Evolutionary conservation across 2,329 filamentous ascomycete species (phyloP), one percentile per base, ranked within the genome.

Genomic region (Fusarium nodosum): DNA sequence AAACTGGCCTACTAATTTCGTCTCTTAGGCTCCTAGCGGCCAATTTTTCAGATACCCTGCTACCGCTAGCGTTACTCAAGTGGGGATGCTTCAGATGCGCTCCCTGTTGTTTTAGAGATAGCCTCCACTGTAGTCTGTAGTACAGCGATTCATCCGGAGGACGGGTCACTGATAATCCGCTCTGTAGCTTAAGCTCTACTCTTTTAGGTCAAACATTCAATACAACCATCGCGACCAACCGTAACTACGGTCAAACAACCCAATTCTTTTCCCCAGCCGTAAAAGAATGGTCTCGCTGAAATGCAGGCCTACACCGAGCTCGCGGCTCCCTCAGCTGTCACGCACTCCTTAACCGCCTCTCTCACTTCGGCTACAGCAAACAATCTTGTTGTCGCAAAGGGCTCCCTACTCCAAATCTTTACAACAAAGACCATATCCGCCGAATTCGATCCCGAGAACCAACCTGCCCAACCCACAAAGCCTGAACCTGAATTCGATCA

Each of bases 241-340:
- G 10, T 24, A 22, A 16, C 36, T 16, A 28, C 20, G 36, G 46
- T 22, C 20, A 65, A 57, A 36, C 71, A 73, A 28, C 59, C 70
- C 61, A 57, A 51, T 68, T 51, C 26, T 36, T 67, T 53, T 12
- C 16, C 26, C 20, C 55, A 39, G 45, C 59, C 64, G 68, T 54
- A 69, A 68, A 75, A 78, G 71, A 75, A 81, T 81, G 80, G 72
- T 76, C 69, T 73, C 74, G 78, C 76, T 68, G 71, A 72, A 48
- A 98, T 98, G 95, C 95, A 98, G 88, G 97, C 93, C 86, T 98
- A 98, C 83, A 94, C 93, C 77, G 96, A 99, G 86, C 86, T 99
- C 79, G 90, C 93, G 79, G 92, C 95, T 84, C 94, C 96, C 56
- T 97, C 94, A 79, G 94, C 94, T 79, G 94, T 98, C 82, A 94